Evolutionary conservation across 805 yeast species (phyloP), one percentile per base, ranked within the genome.

Genomic region (Candida berthetii): DNA sequence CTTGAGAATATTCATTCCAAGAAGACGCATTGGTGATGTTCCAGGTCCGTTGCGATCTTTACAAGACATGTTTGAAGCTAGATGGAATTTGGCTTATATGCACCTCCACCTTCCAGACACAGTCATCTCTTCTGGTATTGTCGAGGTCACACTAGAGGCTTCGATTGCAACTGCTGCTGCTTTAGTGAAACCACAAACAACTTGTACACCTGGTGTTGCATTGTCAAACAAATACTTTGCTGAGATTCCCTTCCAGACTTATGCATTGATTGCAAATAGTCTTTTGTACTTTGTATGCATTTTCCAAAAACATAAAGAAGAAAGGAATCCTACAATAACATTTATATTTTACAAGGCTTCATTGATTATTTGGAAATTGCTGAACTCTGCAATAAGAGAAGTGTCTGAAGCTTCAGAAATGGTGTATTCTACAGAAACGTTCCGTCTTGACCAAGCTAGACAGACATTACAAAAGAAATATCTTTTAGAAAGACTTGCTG

Each of bases 11-110:
- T 15, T 35, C 3, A 16, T 35, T 6, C 20, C 20, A 3, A 35
- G 25, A 22, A 35, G 18, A 22, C 10, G 14, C 4, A 27, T 4
- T 10, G 8, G 8, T 22, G 24, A 22, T 6, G 8, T 4, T 4
- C 4, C n/a, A 11, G 4, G 4, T 13, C n/a, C 11, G 14, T 9
- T 15, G 6, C 22, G n/a, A 8, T 1, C n/a, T 9, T 16, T 16
- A 6, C 22, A 25, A 20, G 37, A 35, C 25, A 7, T 35, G 11
- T 35, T 35, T 35, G 37, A 35, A 35, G n/a, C 31, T 13, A 24
- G 17, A 14, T 35, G 37, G 37, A 35, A 35, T 35, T 19, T 35
- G 10, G 37, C 37, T n/a, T 35, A 35, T 35, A 35, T 35, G 16
- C 37, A 35, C 16, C 10, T 35, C 11, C 37, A 35, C 15, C 14